Conservation (phyloP, 1,139 yeast species). For the Candida sanyaensis region DNA sequence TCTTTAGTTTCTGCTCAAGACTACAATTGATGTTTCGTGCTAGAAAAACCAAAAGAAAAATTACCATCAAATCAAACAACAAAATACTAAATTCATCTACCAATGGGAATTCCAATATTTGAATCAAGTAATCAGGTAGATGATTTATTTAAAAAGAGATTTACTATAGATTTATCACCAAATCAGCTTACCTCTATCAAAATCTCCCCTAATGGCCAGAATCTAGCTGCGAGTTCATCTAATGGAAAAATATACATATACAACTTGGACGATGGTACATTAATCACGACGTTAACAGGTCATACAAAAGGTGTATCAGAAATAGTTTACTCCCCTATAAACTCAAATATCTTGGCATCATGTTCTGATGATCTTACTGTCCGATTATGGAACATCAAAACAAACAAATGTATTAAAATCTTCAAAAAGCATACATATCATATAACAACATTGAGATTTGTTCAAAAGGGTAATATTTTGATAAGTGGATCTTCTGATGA, state of each 20-base stretch:
- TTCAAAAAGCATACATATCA: constrained; percentile 85
- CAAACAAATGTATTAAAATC: constrained; percentile 55
- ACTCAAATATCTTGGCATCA: constrained; percentile 72
- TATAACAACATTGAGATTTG: constrained; percentile 72
- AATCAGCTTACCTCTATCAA: constrained; percentile 45
- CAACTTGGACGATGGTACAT: constrained; percentile 17
- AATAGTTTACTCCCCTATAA: constrained; percentile 70
- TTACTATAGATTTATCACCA: constrained; percentile 7
- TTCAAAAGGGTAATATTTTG: constrained; percentile 72
- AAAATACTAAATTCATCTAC: too few relatives aligned
- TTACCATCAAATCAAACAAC: neutral
- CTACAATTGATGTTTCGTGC: neutral
- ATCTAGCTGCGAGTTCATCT: constrained; percentile 58
- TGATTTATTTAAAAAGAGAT: constrained; percentile 7
- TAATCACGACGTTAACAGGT: constrained; percentile 49
- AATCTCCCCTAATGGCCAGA: constrained; percentile 65
- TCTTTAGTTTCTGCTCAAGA: too few relatives aligned
- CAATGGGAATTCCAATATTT: constrained; percentile 7
- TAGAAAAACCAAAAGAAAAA: neutral
- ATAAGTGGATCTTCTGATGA: constrained; percentile 90
- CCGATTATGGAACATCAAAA: constrained; percentile 60
- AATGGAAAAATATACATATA: constrained; percentile 30
- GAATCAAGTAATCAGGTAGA: neutral
- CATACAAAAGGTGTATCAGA: constrained; percentile 74
- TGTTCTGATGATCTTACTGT: constrained; percentile 87